Evolutionary conservation across 2,329 filamentous ascomycete genomes (phyloP).

Genomic region (Sarocladiaceae sp.): DNA sequence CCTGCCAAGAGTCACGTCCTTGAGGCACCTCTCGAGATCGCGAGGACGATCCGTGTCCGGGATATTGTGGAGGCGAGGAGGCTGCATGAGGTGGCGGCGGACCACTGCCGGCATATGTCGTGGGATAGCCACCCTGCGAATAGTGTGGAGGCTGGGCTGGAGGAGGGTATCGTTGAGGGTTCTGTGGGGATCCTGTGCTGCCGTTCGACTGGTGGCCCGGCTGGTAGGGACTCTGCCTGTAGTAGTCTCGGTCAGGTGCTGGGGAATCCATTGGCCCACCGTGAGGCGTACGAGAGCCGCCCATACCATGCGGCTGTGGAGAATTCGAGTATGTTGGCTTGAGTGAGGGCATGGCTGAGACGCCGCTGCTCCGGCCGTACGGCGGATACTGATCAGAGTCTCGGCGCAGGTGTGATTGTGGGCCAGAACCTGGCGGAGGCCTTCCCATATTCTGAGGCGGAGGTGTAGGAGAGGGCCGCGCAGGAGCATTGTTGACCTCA

Average conservation of each 20-base stretch:
- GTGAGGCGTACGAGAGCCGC: constrained; percentile 39
- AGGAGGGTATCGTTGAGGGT: constrained; percentile 40
- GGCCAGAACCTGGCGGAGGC: constrained; percentile 34
- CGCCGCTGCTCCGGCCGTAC: constrained; percentile 35
- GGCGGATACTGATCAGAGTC: constrained; percentile 46
- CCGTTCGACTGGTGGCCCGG: constrained; percentile 28
- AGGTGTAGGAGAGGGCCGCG: constrained; percentile 44
- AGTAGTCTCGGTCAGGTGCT: constrained; percentile 44
- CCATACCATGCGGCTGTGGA: constrained; percentile 44
- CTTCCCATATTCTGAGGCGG: constrained; percentile 43
- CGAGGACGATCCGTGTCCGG: constrained; percentile 39
- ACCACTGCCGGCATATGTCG: constrained; percentile 30
- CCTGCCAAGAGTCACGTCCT: constrained; percentile 34
- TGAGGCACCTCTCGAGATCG: constrained; percentile 38
- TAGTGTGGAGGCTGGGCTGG: constrained; percentile 34
- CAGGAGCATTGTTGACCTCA: constrained; percentile 37
- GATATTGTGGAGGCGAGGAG: constrained; percentile 55
- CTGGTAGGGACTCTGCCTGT: constrained; percentile 33
- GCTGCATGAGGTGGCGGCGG: constrained; percentile 35
- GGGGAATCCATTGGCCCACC: constrained; percentile 30
- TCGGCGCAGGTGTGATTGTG: constrained; percentile 37
- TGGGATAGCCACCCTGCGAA: constrained; percentile 39
- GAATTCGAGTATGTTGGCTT: constrained; percentile 50
- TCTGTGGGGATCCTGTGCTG: constrained; percentile 42
- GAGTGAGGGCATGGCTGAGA: constrained; percentile 48